phyloP scores from a whole-genome alignment of 129 eudicot species.

The Lactuca sativa region DNA sequence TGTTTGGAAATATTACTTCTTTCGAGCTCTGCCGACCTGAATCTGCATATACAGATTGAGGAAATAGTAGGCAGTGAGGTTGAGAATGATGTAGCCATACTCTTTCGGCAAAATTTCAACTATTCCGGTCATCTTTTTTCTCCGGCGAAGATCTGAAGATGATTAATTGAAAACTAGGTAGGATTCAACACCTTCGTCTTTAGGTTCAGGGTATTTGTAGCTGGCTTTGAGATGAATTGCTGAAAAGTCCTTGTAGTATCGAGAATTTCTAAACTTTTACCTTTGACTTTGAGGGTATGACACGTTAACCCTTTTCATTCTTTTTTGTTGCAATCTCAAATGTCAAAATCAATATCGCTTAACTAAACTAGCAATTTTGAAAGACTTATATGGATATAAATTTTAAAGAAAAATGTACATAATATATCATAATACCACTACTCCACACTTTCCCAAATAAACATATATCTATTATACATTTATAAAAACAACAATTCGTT shows the following conservation, averaged over 20 bases:
- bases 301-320: not conserved
- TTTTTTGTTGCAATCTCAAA: not conserved
- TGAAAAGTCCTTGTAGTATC: conserved; percentile 1
- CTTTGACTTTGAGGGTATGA: not conserved
- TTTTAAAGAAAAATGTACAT: too few species aligned
- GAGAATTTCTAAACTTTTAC: not conserved
- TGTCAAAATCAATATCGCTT: not conserved
- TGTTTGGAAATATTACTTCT: conserved; percentile 24
- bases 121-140: conserved; percentile 31
- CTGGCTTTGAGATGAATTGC: conserved; percentile 4
- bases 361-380: too few species aligned
- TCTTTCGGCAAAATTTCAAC: conserved; percentile 35
- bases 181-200: not conserved
- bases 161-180: not conserved
- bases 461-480: too few species aligned
- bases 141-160: conserved; percentile 18
- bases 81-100: conserved; percentile 29
- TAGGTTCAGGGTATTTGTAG: not conserved
- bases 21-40: conserved; percentile 40
- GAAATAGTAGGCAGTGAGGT: conserved; percentile 25
- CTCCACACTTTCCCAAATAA: too few species aligned
- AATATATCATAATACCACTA: too few species aligned
- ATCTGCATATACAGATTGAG: conserved; percentile 31
- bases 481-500: too few species aligned
- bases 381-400: too few species aligned